Conservation (phyloP, 139 green algal species). For the Chlorella sp. region DNA sequence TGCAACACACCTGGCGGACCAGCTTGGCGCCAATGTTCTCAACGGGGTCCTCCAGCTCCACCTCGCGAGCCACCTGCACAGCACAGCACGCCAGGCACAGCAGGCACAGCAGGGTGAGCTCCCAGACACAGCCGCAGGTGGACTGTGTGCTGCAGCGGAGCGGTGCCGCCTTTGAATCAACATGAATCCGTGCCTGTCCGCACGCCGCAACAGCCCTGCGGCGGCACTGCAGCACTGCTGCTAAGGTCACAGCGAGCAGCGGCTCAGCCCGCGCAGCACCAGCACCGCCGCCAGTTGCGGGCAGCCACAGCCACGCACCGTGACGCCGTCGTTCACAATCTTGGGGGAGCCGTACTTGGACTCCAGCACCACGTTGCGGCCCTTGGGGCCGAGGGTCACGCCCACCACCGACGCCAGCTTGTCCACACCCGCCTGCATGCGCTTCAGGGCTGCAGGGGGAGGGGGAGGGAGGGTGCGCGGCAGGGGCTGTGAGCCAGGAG, state of each 20-base stretch:
- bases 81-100: background rate
- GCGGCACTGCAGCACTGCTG: too few species aligned
- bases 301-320: too few species aligned
- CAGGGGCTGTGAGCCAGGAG: too few species aligned
- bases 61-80: constrained; percentile 83
- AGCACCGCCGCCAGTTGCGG: too few species aligned
- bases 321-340: constrained; percentile 99
- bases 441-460: constrained; percentile 81
- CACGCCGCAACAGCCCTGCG: too few species aligned
- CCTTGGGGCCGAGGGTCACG: constrained; percentile 99
- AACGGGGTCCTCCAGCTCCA: constrained; percentile 98
- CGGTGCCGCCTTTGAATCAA: too few species aligned
- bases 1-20: constrained; percentile 73
- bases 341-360: constrained; percentile 98
- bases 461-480: too few species aligned
- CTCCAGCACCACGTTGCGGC: constrained; percentile 99
- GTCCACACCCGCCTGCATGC: constrained; percentile 94
- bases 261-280: too few species aligned
- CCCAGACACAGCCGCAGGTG: too few species aligned
- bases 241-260: too few species aligned
- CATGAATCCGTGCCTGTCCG: too few species aligned
- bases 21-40: constrained; percentile 99
- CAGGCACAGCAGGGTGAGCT: background rate
- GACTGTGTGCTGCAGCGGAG: too few species aligned
- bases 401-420: constrained; percentile 98